Evolutionary conservation across 2,329 filamentous ascomycete genomes (phyloP), one percentile per base, ranked within the genome.

Genomic region (Cladophialophora yegresii): DNA sequence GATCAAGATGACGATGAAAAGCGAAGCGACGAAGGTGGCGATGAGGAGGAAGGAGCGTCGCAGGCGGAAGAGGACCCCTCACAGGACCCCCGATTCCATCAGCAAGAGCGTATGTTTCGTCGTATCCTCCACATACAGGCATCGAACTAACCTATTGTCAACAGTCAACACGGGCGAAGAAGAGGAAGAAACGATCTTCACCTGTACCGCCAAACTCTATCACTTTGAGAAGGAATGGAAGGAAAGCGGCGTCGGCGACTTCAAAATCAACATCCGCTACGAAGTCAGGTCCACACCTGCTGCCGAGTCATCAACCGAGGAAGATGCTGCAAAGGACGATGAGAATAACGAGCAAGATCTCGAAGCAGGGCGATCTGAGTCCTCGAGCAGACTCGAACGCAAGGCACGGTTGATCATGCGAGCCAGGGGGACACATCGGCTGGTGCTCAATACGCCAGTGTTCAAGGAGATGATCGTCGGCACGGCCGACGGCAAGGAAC

Each of bases 81-180:
- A 30, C 72, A 79, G n/a, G 81, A 83, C 63, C 78, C 79, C 58
- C 77, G 80, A 71, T 81, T 78, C 75, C 77, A 72, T 69, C 75
- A 76, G 64, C 87, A 92, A 72, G 87, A 89, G 75, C 84, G 91
- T 93, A 80, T 78, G 85, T 77, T 54, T n/a, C 16, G 60, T 50
- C 47, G 36, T 43, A 16, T 3, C 54, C 49, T 3, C 20, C 6
- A 30, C 3, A 9, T 20, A 22, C 23, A 20, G 3, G 23, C 3
- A 16, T 58, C 30, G 62, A 64, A n/a, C 23, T 54, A 26, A 59
- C 32, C 76, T 78, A 70, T 80, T 63, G 63, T 13, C 47, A 53
- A 57, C 71, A 93, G 85, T 93, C 49, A 89, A 96, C 74, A 93
- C 95, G 58, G 93, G 93, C 62, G 93, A 98, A 77, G 87, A 92